phyloP scores from a whole-genome alignment of 495 filamentous ascomycete species.

The Rostrohypoxylon terebratum region DNA sequence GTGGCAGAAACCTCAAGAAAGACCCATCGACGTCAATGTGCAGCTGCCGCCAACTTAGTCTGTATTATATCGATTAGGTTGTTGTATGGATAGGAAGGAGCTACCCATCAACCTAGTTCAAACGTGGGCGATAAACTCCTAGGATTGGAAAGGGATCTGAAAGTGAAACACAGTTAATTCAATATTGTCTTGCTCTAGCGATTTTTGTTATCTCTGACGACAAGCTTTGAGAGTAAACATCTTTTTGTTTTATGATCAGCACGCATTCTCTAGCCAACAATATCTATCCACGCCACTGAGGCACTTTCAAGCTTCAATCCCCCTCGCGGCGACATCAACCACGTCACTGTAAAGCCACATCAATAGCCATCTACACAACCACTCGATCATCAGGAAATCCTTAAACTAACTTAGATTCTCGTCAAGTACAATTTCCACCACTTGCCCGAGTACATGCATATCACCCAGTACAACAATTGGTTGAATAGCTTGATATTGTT shows the following conservation, averaged over 20 bases:
- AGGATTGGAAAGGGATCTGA: neutral
- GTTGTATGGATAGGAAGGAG: conserved; percentile 10
- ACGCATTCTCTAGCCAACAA: conserved; percentile 10
- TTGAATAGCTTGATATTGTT: neutral
- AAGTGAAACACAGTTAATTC: conserved; percentile 20
- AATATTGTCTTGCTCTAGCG: neutral
- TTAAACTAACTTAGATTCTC: conserved; percentile 6
- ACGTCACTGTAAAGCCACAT: conserved; percentile 11
- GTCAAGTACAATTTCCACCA: neutral
- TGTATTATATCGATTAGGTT: conserved; percentile 6
- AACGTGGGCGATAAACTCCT: conserved; percentile 4
- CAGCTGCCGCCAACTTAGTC: conserved; percentile 15
- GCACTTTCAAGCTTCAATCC: conserved; percentile 14
- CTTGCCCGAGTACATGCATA: neutral
- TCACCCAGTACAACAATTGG: conserved; percentile 3
- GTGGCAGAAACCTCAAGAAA: conserved; percentile 8
- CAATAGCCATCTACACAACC: conserved; percentile 10
- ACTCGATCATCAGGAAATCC: conserved; percentile 11
- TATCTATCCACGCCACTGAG: conserved; percentile 18
- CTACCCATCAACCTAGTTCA: neutral
- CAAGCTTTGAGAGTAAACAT: conserved; percentile 18
- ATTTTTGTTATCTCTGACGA: conserved; percentile 6
- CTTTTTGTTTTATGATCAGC: conserved; percentile 1
- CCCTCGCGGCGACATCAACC: neutral
- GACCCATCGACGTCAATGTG: conserved; percentile 41